A percentile compares a stretch with the other conserved stretches of the same genome.
phyloP scores from a whole-genome alignment of 2,329 filamentous ascomycete species.

The Arthrobotrys conoides region DNA sequence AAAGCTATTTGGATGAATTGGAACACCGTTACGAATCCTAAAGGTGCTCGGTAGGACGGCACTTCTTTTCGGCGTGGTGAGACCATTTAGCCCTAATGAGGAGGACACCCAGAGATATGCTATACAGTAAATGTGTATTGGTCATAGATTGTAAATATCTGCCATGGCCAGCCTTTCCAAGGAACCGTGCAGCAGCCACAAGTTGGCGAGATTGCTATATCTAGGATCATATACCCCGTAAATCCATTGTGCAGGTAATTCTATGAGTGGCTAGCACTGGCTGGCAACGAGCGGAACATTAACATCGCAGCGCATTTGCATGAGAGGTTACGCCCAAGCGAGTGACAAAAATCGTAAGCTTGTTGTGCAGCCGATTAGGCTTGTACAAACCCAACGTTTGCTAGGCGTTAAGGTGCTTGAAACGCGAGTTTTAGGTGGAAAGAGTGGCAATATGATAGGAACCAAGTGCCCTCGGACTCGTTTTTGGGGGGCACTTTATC shows the following conservation, averaged over 20 bases:
- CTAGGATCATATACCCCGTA: not conserved
- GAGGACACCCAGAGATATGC: not conserved
- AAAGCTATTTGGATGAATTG: not conserved
- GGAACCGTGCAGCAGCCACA: not conserved
- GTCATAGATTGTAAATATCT: conserved; percentile 1
- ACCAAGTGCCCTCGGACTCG: too few species aligned
- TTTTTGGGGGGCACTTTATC: too few species aligned
- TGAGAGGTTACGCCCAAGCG: not conserved
- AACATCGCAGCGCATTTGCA: too few species aligned
- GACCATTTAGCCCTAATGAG: not conserved
- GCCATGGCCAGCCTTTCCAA: not conserved
- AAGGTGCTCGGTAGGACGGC: not conserved
- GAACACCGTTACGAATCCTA: conserved; percentile 7
- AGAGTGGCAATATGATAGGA: too few species aligned
- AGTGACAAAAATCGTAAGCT: too few species aligned
- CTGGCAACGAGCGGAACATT: not conserved
- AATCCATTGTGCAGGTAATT: not conserved
- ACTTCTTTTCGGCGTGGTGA: not conserved
- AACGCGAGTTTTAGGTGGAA: too few species aligned
- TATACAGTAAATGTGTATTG: not conserved
- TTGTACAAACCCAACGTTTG: too few species aligned
- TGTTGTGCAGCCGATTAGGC: too few species aligned
- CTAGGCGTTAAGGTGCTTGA: too few species aligned
- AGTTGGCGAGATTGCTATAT: conserved; percentile 4
- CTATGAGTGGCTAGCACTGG: not conserved